Conservation (phyloP, 2,329 filamentous ascomycete genomes). For the Huntiella savannae region DNA sequence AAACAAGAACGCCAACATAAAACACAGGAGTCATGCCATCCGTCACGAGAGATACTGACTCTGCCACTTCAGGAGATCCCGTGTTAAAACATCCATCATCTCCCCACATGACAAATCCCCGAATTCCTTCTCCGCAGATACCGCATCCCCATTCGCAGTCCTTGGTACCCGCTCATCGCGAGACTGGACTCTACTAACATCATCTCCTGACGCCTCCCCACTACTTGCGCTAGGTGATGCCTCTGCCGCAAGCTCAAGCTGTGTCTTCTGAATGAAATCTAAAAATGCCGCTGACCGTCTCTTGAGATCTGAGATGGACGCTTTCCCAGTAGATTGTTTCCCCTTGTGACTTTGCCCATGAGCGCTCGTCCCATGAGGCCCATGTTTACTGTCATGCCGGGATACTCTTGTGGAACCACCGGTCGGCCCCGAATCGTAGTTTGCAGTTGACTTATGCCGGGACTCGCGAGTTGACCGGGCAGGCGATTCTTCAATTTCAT, state of each 20-base stretch:
- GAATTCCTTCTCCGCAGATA: conserved; percentile 33
- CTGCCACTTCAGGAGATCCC: conserved; percentile 72
- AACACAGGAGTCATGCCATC: too few relatives aligned
- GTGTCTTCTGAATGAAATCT: conserved; percentile 76
- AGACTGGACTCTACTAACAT: conserved; percentile 1
- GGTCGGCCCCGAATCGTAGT: conserved; percentile 1
- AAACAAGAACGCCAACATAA: neutral
- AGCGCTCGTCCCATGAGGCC: conserved; percentile 20
- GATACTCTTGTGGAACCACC: conserved; percentile 6
- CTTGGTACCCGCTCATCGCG: neutral
- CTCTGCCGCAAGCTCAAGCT: conserved; percentile 65
- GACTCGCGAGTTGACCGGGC: conserved; percentile 32
- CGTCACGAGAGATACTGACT: conserved; percentile 36
- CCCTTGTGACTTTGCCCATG: conserved; percentile 37
- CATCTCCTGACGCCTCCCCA: conserved; percentile 18
- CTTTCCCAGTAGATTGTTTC: conserved; percentile 41
- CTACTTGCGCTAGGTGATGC: conserved; percentile 21
- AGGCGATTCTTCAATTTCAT: conserved; percentile 39
- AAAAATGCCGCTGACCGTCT: conserved; percentile 66
- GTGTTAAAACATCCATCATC: conserved; percentile 77
- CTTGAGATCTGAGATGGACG: conserved; percentile 77
- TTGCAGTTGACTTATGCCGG: conserved; percentile 5
- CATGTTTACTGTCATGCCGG: conserved; percentile 17
- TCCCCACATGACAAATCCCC: conserved; percentile 59
- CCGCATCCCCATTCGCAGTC: conserved; percentile 4